Evolutionary conservation across 1,284 basidiomycete genomes (phyloP), one percentile per base, ranked within the genome.

Genomic region (Tilletia setariae): DNA sequence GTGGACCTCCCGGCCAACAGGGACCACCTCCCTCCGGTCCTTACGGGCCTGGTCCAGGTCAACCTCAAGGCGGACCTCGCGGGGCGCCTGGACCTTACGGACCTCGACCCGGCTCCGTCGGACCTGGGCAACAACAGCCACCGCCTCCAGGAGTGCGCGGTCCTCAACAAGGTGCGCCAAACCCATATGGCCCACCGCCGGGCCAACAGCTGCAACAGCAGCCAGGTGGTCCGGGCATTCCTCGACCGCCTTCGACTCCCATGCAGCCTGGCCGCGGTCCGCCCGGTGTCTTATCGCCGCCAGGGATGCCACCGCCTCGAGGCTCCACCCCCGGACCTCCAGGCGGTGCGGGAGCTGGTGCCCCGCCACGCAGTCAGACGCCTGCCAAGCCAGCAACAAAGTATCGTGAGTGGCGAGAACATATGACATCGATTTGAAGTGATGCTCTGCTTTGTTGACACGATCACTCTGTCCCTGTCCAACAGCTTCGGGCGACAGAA

Each of bases 401-500:
- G 84, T 94, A 94, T 84, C 92, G 93, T 93, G 77, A 84, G 90
- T 90, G 4, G 2, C 30, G 53, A 19, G 1, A 21, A 47, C 9
- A 21, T 32, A 25, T 11, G 8, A 40, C 13, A n/a, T 61, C 1
- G 21, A 61, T 30, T 9, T 11, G n/a, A 49, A 8, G 47, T 15
- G 8, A 8, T 4, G 7, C 25, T 19, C 2, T 49, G n/a, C 47
- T 49, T 49, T 49, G 9, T 23, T 8, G 8, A 2, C n/a, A n/a
- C n/a, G n/a, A n/a, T n/a, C n/a, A n/a, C n/a, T n/a, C n/a, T n/a
- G n/a, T n/a, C n/a, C n/a, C n/a, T n/a, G n/a, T n/a, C n/a, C n/a
- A n/a, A n/a, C 78, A 94, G 92, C 94, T 40, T 86, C 89, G 51
- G 94, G 94, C 68, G 94, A 98, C 83, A 87, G 94, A 43, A 89